Evolutionary conservation across 2,329 filamentous ascomycete genomes (phyloP), one percentile per base, ranked within the genome.

Genomic region (Phyllosticta citriasiana): DNA sequence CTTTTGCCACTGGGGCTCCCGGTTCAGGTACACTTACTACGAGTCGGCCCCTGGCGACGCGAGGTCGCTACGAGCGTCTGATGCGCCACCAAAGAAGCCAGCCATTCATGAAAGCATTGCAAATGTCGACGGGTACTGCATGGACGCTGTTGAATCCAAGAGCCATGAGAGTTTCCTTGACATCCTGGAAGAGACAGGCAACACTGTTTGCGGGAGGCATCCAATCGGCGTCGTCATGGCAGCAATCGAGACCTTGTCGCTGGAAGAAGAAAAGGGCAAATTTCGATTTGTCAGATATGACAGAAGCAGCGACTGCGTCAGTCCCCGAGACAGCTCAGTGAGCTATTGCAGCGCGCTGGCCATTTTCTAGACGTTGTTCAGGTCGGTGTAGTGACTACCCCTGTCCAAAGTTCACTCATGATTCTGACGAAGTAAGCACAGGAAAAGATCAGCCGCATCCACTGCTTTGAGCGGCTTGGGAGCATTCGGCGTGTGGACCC

Each of bases 341-440:
- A 97, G 92, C 76, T 99, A 99, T 74, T 91, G 89, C 2, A 93
- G 92, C 71, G 94, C 91, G 3, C 96, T 94, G 79, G 91, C 92
- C 8, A 80, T 92, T 16, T 70, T 91, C 35, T 91, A 59, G 40
- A 52, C 6, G 40, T 5, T 47, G 12, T 16, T 19, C 14, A n/a
- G n/a, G 35, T 16, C 40, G 40, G n/a, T n/a, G 6, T 47, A 6
- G 40, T 47, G 4, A 47, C 40, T 6, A n/a, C 40, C 40, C 40
- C 40, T 47, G 40, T n/a, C 40, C 40, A 47, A n/a, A n/a, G 3
- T 16, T 14, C 40, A 47, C 3, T 47, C 40, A 47, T 47, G 40
- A 47, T 47, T 47, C 40, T 47, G 40, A 47, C n/a, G 14, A 19
- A 47, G 40, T n/a, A 47, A 47, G 40, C 40, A n/a, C 14, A 47